Base-by-base conservation (phyloP, 495 filamentous ascomycete species). In the Tuber microsphaerosporum region DNA sequence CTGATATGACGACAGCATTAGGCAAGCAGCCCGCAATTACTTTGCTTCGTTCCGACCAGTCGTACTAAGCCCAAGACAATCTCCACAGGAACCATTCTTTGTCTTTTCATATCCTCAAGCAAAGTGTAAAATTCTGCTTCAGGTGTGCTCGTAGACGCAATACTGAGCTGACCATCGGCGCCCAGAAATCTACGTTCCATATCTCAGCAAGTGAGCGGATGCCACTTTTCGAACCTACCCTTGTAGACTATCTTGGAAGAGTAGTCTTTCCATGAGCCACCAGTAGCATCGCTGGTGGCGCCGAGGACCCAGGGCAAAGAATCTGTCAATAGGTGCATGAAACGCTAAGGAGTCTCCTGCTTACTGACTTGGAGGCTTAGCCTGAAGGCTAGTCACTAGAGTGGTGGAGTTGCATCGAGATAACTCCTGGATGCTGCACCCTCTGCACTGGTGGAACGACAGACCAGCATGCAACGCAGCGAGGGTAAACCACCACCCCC, bases 131-230 rank as follows among this genome's bases (percentile, higher is more conserved):
- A 16, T 31, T 34, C 12, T 65, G 26, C 56, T 34, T 16, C 12
- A 34, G 56, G 56, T 65, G 56, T 31, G n/a, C 51, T 26, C 22
- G n/a, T 16, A 65, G 26, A 65, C 5, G 14, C 31, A 65, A 65
- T 31, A 17, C 31, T 65, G 16, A 34, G 26, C n/a, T 65, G 56
- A 65, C 4, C 4, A 65, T 34, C 26, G 14, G 31, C 26, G 5
- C 56, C 14, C 34, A 31, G 14, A 16, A 17, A 65, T 12, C 56
- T 34, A 65, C 56, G 26, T 4, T 34, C 26, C 26, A 22, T 56
- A 65, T 31, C 56, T 65, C 12, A 65, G 56, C 56, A 65, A 65
- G 56, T 65, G 56, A 65, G 56, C 56, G 26, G 56, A 65, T 65
- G 56, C 56, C 56, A 65, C 56, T 65, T 65, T 34, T 65, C 26